Evolutionary conservation across 495 filamentous ascomycete species (phyloP), one percentile per base, ranked within the genome.

Genomic region (Lasiosphaeris hirsuta): DNA sequence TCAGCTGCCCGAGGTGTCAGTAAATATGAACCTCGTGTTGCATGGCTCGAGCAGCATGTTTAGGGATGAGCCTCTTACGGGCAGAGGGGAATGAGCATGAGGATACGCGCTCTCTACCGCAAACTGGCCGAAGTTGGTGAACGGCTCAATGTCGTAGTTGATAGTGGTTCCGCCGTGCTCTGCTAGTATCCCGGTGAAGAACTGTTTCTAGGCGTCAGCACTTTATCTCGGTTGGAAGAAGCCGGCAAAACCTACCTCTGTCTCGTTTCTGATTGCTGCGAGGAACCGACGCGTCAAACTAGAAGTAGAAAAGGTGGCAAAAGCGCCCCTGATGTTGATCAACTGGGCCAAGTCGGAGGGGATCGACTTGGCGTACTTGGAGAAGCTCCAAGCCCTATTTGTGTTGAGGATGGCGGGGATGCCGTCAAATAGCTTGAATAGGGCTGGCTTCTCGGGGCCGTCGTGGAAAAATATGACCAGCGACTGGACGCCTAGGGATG

Each of bases 391-490:
- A 51, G 72, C 78, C 35, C 77, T 79, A 66, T 77, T 75, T 34
- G 69, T 71, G 19, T 74, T 77, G 30, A 78, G 65, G 4, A 68
- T 65, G 10, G 79, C 73, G 0, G 68, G 66, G 45, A 84, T 78
- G 23, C 64, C 72, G n/a, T 77, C 78, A 65, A 87, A 85, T 40
- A 74, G 71, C 49, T 80, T 75, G 46, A 87, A 85, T 1, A 80
- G 68, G 8, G 69, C 62, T 2, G 83, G 83, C 10, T 81, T 81
- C 48, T 77, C 70, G 0, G 81, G 78, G 3, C 81, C 83, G 43
- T 87, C 81, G 60, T 85, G 83, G 72, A 85, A 87, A 42, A 69
- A 60, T 4, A 85, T 58, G 54, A 82, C 84, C 56, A 84, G 61
- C 30, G 82, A 74, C 70, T 76, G 80, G 38, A 78, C 70, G n/a